A percentile compares a stretch with the other conserved stretches of the same genome.
These are phyloP conservation scores for Neofusicoccum laricinum DNA, from an alignment of 2,329 filamentous ascomycete genomes.

Conservation along the genomic window DNA sequence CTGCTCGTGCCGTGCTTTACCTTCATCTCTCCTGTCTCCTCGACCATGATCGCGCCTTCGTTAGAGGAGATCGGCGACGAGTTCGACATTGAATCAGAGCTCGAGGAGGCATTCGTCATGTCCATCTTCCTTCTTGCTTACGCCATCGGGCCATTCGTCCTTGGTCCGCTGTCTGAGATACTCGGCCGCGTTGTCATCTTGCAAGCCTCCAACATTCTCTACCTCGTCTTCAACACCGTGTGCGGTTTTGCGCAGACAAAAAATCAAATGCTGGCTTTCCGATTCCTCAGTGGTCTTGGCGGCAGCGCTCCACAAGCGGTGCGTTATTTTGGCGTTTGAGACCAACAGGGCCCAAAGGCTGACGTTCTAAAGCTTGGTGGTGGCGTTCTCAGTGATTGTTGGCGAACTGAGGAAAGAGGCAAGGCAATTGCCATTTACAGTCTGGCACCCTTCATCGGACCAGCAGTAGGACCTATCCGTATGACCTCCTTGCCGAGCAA, in stretches of 20 bases:
- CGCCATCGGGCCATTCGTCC: slow-evolving; percentile 17
- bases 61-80: slow-evolving; percentile 17
- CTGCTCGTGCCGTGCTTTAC: slow-evolving; percentile 13
- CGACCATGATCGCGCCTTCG: slow-evolving; percentile 19
- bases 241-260: slow-evolving; percentile 56
- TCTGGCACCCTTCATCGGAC: slow-evolving; percentile 61
- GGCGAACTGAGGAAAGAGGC: slow-evolving; percentile 59
- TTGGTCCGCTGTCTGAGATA: slow-evolving; percentile 49
- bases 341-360: not conserved
- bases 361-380: slow-evolving; percentile 35
- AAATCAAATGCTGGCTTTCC: slow-evolving; percentile 55
- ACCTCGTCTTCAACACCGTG: slow-evolving; percentile 57
- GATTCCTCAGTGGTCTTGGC: slow-evolving; percentile 58
- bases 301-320: slow-evolving; percentile 56
- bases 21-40: slow-evolving; percentile 17
- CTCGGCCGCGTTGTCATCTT: slow-evolving; percentile 47
- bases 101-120: slow-evolving; percentile 28
- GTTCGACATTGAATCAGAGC: slow-evolving; percentile 25
- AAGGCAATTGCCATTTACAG: slow-evolving; percentile 61
- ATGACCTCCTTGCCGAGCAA: slow-evolving; percentile 56
- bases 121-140: slow-evolving; percentile 19
- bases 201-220: slow-evolving; percentile 55
- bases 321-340: not conserved
- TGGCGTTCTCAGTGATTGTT: slow-evolving; percentile 51
- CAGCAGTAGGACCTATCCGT: slow-evolving; percentile 55